Evolutionary conservation across 768 basidiomycete species (phyloP).

Genomic region (Lactarius indigo): DNA sequence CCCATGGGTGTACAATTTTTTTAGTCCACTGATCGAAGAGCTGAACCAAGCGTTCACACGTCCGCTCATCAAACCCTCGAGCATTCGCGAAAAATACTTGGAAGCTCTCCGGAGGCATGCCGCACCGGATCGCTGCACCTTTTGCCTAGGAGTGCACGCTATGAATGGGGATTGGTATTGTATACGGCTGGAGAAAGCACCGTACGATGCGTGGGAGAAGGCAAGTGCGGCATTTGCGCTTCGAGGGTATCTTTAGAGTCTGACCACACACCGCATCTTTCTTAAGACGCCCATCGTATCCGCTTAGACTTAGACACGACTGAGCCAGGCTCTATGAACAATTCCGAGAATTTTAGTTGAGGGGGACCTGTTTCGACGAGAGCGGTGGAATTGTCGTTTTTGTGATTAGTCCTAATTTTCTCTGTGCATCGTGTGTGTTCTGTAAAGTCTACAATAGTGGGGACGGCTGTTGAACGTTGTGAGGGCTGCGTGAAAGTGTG

Average conservation of each 20-base stretch:
- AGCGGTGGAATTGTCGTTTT: background rate
- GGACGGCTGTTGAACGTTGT: no score
- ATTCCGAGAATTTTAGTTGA: background rate
- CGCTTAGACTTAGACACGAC: background rate
- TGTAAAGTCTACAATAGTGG: no score
- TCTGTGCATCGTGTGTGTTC: no score
- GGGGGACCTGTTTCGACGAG: background rate
- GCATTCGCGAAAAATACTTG: background rate
- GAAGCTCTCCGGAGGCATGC: background rate
- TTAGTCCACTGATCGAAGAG: background rate
- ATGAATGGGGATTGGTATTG: background rate
- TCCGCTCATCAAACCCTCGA: background rate
- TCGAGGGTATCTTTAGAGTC: background rate
- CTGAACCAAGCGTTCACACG: background rate
- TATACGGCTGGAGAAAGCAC: background rate
- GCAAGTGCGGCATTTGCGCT: background rate
- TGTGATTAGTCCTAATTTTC: background rate
- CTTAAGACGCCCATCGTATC: background rate
- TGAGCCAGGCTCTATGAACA: background rate
- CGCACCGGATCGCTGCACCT: background rate
- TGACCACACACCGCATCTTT: background rate
- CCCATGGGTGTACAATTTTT: background rate
- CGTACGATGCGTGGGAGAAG: background rate
- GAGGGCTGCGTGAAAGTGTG: no score
- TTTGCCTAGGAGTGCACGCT: background rate